Evolutionary conservation across 345 rosid species (phyloP).

Genomic region (Euphorbia lathyris): DNA sequence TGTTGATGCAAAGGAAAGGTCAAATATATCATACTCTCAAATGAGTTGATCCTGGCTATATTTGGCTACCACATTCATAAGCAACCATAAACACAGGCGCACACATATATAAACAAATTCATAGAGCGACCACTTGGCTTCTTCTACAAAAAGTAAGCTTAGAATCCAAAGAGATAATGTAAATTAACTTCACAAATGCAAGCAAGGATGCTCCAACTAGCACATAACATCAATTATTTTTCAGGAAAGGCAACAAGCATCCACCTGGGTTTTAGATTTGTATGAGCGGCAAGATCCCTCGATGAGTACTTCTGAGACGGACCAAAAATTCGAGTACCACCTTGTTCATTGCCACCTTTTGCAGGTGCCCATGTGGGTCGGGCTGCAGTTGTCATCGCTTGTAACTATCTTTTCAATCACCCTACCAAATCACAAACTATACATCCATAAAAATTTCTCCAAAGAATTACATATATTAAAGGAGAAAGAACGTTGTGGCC

Average conservation of each 20-base stretch:
- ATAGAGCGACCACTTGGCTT: neutral
- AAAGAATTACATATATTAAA: neutral
- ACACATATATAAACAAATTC: neutral
- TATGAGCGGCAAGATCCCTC: slow-evolving; percentile 90
- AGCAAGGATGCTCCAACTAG: neutral
- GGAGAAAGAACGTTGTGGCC: neutral
- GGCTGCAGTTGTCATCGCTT: slow-evolving; percentile 91
- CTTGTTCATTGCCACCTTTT: slow-evolving; percentile 97
- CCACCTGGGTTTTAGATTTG: slow-evolving; percentile 78
- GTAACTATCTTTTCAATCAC: slow-evolving; percentile 4
- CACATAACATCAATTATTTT: neutral
- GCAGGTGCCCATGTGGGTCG: slow-evolving; percentile 99
- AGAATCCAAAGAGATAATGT: neutral
- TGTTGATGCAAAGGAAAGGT: neutral
- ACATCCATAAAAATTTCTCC: neutral
- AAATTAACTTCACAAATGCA: neutral
- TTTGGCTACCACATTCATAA: neutral
- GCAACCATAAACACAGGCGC: neutral
- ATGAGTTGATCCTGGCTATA: neutral
- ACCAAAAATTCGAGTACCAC: slow-evolving; percentile 96
- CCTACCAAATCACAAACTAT: neutral
- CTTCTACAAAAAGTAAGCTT: too few species aligned
- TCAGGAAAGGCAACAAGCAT: neutral
- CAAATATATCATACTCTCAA: neutral
- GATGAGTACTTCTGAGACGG: slow-evolving; percentile 97